Evolutionary conservation across 202 grass and related monocot genomes (phyloP).

Genomic region (Eragrostis tef): DNA sequence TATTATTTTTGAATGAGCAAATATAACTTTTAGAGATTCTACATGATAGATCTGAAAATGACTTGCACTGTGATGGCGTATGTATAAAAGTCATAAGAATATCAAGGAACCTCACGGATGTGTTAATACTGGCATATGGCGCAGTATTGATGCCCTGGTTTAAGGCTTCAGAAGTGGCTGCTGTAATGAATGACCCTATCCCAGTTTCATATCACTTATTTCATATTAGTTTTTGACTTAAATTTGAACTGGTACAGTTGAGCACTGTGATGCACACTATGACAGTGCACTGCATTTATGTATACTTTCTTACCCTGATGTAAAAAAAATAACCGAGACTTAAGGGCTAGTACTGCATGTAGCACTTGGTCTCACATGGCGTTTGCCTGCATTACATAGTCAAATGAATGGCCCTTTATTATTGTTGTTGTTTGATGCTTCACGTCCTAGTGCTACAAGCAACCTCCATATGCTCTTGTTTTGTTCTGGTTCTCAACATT

Average conservation of each 20-base stretch:
- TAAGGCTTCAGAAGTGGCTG: constrained; percentile 3
- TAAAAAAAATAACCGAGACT: background rate
- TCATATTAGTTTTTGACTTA: too few relatives aligned
- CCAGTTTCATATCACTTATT: too few relatives aligned
- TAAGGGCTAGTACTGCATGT: background rate
- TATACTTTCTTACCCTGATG: constrained; percentile 6
- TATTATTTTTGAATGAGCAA: background rate
- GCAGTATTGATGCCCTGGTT: background rate
- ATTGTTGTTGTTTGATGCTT: constrained; percentile 36
- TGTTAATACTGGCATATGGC: constrained; percentile 21
- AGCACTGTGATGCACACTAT: constrained; percentile 3
- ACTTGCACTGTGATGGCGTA: too few relatives aligned
- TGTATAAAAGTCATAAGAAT: too few relatives aligned
- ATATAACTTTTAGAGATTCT: background rate
- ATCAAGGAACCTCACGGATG: background rate
- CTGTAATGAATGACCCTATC: constrained; percentile 43
- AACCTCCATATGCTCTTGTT: constrained; percentile 39
- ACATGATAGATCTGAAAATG: too few relatives aligned
- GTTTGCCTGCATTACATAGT: background rate
- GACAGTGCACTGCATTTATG: constrained; percentile 18
- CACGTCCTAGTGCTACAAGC: constrained; percentile 47
- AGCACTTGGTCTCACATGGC: constrained; percentile 14
- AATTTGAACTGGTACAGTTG: too few relatives aligned
- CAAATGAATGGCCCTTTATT: constrained; percentile 40
- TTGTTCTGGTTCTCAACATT: background rate